Evolutionary conservation across 495 filamentous ascomycete species (phyloP).

Genomic region (Aspergillus cavernicola): DNA sequence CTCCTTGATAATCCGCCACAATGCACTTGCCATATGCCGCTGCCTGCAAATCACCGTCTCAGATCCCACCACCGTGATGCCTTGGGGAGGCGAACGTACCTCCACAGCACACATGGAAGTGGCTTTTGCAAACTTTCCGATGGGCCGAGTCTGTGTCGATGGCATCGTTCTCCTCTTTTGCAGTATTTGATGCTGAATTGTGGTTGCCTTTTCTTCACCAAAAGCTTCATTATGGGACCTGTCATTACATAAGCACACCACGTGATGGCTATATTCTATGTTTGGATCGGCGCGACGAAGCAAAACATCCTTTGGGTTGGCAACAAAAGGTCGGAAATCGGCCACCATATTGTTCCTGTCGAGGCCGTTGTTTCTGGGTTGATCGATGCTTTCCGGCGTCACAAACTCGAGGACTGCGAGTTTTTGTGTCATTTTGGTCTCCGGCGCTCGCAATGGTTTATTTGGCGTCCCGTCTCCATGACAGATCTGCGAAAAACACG

Average conservation of each 20-base stretch:
- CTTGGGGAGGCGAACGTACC: conserved; percentile 43
- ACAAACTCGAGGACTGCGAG: conserved; percentile 16
- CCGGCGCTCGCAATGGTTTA: conserved; percentile 40
- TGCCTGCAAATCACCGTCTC: conserved; percentile 54
- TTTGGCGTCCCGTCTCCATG: conserved; percentile 47
- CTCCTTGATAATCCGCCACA: conserved; percentile 81
- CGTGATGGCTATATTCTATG: conserved; percentile 14
- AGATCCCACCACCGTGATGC: neutral
- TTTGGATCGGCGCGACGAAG: conserved; percentile 16
- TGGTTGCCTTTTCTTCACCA: neutral
- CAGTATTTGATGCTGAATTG: neutral
- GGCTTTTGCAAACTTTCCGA: conserved; percentile 83
- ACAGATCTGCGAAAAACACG: conserved; percentile 49
- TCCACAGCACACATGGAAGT: conserved; percentile 79
- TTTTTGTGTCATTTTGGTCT: conserved; percentile 10
- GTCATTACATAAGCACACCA: conserved; percentile 18
- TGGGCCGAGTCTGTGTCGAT: conserved; percentile 53
- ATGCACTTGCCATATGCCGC: conserved; percentile 90
- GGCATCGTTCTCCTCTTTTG: conserved; percentile 12
- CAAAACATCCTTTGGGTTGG: conserved; percentile 10
- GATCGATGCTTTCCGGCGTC: conserved; percentile 9
- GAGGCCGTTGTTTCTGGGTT: neutral
- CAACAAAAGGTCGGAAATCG: conserved; percentile 5
- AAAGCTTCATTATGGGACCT: neutral
- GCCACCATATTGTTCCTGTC: neutral